phyloP scores from a whole-genome alignment of 306 rosid species.

The Gleditsia sinensis region DNA sequence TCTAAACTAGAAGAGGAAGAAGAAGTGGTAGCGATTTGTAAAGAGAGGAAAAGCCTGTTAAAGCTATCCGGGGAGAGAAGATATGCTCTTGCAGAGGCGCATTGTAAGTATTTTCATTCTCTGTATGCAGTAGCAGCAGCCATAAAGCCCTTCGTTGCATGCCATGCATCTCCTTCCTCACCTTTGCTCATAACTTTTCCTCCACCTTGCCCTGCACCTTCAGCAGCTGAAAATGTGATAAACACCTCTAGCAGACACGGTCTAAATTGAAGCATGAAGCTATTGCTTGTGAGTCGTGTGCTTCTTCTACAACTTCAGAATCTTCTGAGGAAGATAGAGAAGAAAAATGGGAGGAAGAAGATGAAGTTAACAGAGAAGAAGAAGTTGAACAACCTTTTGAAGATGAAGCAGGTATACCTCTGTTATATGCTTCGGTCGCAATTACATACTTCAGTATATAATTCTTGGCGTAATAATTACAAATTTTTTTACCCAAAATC shows the following conservation, averaged over 20 bases:
- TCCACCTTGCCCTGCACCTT: slow-evolving; percentile 56
- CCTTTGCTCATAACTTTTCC: slow-evolving; percentile 90
- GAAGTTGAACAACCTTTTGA: slow-evolving; percentile 47
- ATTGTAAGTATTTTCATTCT: slow-evolving; percentile 78
- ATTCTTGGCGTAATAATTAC: too few relatives aligned
- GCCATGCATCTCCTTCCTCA: slow-evolving; percentile 83
- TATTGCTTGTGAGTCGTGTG: slow-evolving; percentile 55
- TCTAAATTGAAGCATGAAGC: slow-evolving; percentile 72
- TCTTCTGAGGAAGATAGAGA: slow-evolving; percentile 70
- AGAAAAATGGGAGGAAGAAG: slow-evolving; percentile 37
- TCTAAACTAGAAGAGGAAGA: slow-evolving; percentile 90
- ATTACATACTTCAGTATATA: too few relatives aligned
- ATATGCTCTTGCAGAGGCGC: slow-evolving; percentile 83
- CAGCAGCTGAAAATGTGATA: slow-evolving; percentile 57
- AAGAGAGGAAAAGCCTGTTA: slow-evolving; percentile 78
- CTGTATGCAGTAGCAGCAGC: slow-evolving; percentile 78
- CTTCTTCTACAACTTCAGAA: slow-evolving; percentile 56
- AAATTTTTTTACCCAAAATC: neutral
- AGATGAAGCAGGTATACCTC: neutral
- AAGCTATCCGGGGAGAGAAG: slow-evolving; percentile 87
- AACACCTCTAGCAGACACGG: slow-evolving; percentile 72
- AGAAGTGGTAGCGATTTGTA: slow-evolving; percentile 78
- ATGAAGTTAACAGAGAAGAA: slow-evolving; percentile 29
- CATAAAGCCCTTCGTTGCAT: slow-evolving; percentile 76
- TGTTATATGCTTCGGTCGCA: neutral